phyloP scores from a whole-genome alignment of 177 flowering plant genomes.

The Tripterygium wilfordii region DNA sequence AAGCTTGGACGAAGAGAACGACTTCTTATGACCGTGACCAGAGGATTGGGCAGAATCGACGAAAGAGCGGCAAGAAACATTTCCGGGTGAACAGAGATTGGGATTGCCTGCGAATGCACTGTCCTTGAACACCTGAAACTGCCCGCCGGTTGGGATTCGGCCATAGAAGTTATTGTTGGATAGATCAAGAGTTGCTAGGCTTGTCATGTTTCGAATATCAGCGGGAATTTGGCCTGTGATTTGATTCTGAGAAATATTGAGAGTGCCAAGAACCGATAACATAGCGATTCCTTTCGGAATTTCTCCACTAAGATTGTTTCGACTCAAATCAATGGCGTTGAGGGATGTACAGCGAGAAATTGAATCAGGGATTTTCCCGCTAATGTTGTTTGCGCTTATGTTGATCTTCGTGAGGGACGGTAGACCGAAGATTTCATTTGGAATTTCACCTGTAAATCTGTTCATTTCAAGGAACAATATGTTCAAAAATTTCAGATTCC shows the following conservation, averaged over 20 bases:
- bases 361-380: slow-evolving; percentile 53
- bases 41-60: neutral
- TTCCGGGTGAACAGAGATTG: slow-evolving; percentile 44
- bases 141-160: slow-evolving; percentile 50
- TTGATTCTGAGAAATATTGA: slow-evolving; percentile 60
- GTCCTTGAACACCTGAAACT: slow-evolving; percentile 53
- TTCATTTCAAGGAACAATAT: slow-evolving; percentile 45
- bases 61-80: slow-evolving; percentile 16
- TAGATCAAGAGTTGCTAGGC: slow-evolving; percentile 63
- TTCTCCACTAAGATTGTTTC: slow-evolving; percentile 49
- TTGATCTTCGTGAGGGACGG: slow-evolving; percentile 36
- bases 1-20: slow-evolving; percentile 18
- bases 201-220: slow-evolving; percentile 48
- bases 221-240: slow-evolving; percentile 58
- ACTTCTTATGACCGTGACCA: slow-evolving; percentile 1
- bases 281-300: slow-evolving; percentile 39
- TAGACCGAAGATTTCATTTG: slow-evolving; percentile 39
- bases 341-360: slow-evolving; percentile 32
- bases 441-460: slow-evolving; percentile 50
- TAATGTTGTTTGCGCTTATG: slow-evolving; percentile 47
- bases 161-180: slow-evolving; percentile 71
- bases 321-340: slow-evolving; percentile 51
- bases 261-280: slow-evolving; percentile 29
- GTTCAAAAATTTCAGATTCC: slow-evolving; percentile 37
- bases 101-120: slow-evolving; percentile 67